Percentiles rank a stretch among this genome's conserved stretches.
Evolutionary conservation across 139 green algal species (phyloP).

Genomic region (Chlorella sorokiniana): DNA sequence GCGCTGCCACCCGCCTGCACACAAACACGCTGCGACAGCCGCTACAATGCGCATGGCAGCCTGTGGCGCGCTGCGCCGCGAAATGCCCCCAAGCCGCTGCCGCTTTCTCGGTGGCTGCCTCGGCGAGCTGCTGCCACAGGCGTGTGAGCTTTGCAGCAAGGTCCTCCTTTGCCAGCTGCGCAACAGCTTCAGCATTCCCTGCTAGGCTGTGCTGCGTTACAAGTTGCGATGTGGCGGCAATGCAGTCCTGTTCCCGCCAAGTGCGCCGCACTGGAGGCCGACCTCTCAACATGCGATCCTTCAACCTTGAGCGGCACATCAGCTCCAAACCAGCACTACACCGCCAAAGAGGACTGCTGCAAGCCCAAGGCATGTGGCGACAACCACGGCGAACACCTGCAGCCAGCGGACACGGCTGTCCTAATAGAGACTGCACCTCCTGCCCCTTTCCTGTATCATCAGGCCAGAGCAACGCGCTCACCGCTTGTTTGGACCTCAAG

Average conservation of each 20-base stretch:
- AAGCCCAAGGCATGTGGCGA: conserved; percentile 19
- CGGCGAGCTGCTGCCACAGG: no score
- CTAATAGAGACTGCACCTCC: neutral
- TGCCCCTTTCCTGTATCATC: neutral
- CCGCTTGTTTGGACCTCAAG: conserved; percentile 6
- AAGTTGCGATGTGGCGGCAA: no score
- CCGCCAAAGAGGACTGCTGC: conserved; percentile 12
- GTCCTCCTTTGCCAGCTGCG: neutral
- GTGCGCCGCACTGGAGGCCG: neutral
- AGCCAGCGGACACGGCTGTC: neutral
- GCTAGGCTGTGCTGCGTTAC: neutral
- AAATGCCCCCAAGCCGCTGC: no score
- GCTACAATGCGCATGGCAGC: no score
- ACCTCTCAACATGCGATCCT: neutral
- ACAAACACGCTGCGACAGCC: no score
- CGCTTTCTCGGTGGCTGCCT: no score
- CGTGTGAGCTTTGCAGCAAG: neutral
- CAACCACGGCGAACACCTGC: conserved; percentile 33
- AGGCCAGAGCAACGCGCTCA: conserved; percentile 1
- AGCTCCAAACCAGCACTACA: conserved; percentile 5
- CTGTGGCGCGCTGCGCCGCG: no score
- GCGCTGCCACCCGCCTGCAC: no score
- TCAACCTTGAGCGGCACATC: neutral
- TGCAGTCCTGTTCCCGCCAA: neutral
- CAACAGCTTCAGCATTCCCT: conserved; percentile 4